Base-by-base conservation (phyloP, 257 asterid genomes). In the Schizonepeta tenuifolia region DNA sequence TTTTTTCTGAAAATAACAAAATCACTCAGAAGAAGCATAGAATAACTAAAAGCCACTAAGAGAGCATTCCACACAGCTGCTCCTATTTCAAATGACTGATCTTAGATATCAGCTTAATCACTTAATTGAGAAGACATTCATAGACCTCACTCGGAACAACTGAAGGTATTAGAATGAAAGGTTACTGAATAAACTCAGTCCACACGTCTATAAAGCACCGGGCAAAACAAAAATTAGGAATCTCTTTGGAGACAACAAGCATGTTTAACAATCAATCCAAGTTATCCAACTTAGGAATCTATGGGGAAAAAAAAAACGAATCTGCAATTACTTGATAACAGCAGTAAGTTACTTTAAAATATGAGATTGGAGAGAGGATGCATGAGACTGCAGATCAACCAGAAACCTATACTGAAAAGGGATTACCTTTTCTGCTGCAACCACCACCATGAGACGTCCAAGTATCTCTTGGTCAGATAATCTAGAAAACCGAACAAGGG, bases 391-490 rank as follows among this genome's bases (percentile, higher is more conserved):
- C 54, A 38, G 65, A 67, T 20, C n/a, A 44, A 22, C 31, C 13
- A 24, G 43, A n/a, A 28, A 59, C 35, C 14, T 26, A 5, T 14
- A 64, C n/a, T n/a, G n/a, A 46, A 44, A 71, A 24, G 61, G 47
- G 15, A 58, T 13, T 33, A 94, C 98, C 87, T 91, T 88, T 84
- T 95, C 99, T n/a, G 98, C 96, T 36, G 86, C 92, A 78, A 92
- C 91, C 54, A 95, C 99, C 53, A 73, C 86, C 97, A 91, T 82
- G 66, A 95, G 97, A 71, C 99, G 98, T 14, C 97, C 88, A 70
- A 95, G 99, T 80, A 95, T 95, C 88, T 92, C 99, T 82, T 88
- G 91, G 73, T 95, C 99, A 67, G 97, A 88, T 77, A 95, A 78
- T 84, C 99, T 92, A 65, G 92, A 65, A 81, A 87, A 95, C 44